Conservation (phyloP, 2,329 filamentous ascomycete species). For the Colletotrichum graminicola region DNA sequence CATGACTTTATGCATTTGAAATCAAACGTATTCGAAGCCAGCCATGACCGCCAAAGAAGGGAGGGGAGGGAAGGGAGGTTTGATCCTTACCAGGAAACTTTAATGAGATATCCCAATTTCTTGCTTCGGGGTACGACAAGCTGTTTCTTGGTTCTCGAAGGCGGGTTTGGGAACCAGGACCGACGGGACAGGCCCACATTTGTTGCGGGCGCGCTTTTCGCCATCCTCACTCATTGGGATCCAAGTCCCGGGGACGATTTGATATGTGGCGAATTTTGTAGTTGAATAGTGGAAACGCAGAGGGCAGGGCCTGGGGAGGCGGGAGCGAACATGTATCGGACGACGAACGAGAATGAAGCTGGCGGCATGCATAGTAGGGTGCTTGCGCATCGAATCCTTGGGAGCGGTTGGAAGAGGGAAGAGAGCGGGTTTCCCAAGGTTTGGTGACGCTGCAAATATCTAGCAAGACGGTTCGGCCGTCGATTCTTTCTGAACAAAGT, state of each 20-base stretch:
- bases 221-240: conserved; percentile 21
- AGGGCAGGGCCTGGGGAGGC: background rate
- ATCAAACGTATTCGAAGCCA: conserved; percentile 16
- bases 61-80: conserved; percentile 8
- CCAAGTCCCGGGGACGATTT: conserved; percentile 26
- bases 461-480: conserved; percentile 17
- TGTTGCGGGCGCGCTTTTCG: conserved; percentile 28
- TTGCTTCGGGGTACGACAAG: conserved; percentile 36
- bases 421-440: conserved; percentile 4
- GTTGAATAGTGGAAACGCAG: conserved; percentile 5
- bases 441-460: conserved; percentile 33
- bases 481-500: conserved; percentile 11
- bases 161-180: conserved; percentile 32
- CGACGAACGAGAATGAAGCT: conserved; percentile 21
- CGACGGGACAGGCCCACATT: conserved; percentile 19
- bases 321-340: conserved; percentile 7
- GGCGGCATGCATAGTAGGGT: conserved; percentile 16
- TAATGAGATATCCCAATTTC: conserved; percentile 43
- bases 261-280: conserved; percentile 28
- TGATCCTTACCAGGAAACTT: conserved; percentile 28
- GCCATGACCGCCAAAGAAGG: conserved; percentile 25
- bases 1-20: conserved; percentile 33
- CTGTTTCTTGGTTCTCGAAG: conserved; percentile 38
- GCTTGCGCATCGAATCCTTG: conserved; percentile 2
- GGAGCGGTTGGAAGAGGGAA: background rate